These are phyloP conservation scores for Aegilops bicornis DNA, from an alignment of 176 grass and related monocot species.

Conservation along the genomic window DNA sequence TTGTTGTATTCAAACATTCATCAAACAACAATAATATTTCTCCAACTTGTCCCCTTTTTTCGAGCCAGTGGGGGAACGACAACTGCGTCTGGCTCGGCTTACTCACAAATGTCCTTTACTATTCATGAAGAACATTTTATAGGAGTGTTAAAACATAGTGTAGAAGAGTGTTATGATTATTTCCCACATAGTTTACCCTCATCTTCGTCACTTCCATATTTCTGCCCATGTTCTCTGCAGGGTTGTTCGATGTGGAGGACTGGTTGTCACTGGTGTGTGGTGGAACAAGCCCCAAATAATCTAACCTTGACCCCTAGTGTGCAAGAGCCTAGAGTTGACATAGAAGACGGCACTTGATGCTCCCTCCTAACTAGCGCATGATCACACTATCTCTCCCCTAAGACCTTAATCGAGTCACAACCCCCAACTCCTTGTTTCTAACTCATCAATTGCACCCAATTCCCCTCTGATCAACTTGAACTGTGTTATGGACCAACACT, in stretches of 20 bases:
- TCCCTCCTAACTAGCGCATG: background rate
- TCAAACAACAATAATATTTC: background rate
- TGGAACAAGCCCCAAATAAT: background rate
- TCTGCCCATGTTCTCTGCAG: background rate
- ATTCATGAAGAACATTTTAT: background rate
- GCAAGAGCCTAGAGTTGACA: background rate
- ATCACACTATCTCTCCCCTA: background rate
- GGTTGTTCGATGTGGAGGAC: background rate
- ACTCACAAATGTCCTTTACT: background rate
- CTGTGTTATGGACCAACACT: background rate
- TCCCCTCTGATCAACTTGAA: background rate
- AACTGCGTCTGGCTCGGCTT: background rate
- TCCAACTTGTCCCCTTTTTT: background rate
- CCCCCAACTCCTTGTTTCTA: background rate
- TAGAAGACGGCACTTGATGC: background rate
- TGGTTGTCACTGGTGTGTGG: background rate
- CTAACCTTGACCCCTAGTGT: background rate
- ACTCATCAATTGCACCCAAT: background rate
- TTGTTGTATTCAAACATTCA: background rate
- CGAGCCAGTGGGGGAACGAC: background rate
- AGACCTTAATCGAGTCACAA: background rate
- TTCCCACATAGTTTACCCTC: background rate
- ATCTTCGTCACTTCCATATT: background rate
- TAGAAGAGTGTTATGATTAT: background rate
- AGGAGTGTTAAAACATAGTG: background rate